A percentile compares a stretch with the other conserved stretches of the same genome.
These are phyloP conservation scores for Strobilomyces echinocephalus DNA, from an alignment of 768 basidiomycete species.

Conservation along the genomic window DNA sequence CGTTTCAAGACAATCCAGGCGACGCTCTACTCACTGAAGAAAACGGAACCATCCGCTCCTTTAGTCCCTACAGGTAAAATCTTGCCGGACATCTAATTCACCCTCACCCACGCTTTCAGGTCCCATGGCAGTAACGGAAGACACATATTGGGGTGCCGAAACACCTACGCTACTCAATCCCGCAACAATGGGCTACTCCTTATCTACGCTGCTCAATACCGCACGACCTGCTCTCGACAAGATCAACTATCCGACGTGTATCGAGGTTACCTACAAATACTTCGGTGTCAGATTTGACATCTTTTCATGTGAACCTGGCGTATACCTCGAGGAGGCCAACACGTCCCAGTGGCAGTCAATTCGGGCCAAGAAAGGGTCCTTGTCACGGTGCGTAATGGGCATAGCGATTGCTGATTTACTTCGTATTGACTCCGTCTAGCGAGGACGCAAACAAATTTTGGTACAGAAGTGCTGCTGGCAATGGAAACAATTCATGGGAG, in stretches of 20 bases:
- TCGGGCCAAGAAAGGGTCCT: neutral
- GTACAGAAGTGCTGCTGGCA: neutral
- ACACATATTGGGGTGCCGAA: neutral
- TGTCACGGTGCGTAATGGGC: neutral
- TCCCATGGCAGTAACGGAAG: neutral
- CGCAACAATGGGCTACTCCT: too few species aligned
- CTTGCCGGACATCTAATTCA: neutral
- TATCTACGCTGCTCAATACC: neutral
- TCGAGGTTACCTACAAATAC: conserved; percentile 1
- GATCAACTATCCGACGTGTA: neutral
- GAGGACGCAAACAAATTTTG: neutral
- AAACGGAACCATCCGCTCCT: neutral
- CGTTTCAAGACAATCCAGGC: conserved; percentile 1
- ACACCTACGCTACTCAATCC: too few species aligned
- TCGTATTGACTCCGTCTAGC: neutral
- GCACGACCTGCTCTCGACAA: too few species aligned
- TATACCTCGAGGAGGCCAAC: neutral
- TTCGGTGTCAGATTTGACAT: neutral
- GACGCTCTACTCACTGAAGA: neutral
- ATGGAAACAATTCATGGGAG: conserved; percentile 1
- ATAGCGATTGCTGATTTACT: neutral
- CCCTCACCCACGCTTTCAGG: neutral
- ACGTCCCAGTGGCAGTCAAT: neutral
- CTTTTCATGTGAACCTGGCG: neutral
- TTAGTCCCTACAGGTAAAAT: neutral